Evolutionary conservation across 2,329 filamentous ascomycete genomes (phyloP), one percentile per base, ranked within the genome.

Genomic region (Cytospora paraplurivora): DNA sequence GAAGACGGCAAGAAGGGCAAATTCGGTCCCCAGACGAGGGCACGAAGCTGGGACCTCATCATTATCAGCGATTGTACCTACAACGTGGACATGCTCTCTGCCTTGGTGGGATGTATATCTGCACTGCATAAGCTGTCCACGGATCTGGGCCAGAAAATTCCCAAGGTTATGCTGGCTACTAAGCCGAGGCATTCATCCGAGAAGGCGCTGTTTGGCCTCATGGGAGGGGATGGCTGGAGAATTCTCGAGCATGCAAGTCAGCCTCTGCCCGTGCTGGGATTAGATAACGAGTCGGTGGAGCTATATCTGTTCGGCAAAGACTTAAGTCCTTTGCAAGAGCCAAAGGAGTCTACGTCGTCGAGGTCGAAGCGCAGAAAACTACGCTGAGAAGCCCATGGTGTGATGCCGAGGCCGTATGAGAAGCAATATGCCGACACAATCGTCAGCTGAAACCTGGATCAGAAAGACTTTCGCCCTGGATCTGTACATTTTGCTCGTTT

Each of bases 11-110:
- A 76, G 34, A 65, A 72, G 1, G 82, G 81, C 0, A 62, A 56
- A 0, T 82, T 86, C 65, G 81, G 81, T 0, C 68, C 74, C 0
- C 70, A 76, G 32, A 76, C 76, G 1, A 66, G 68, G n/a, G 72
- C 75, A 0, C 73, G 72, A 2, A 65, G 71, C 2, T 87, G 83
- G 83, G 80, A 86, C 64, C 72, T 86, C 6, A 69, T 85, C 54
- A 76, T 85, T 59, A 74, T 87, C 27, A 85, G 83, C 70, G 85
- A 87, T 71, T 86, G 85, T 77, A 86, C 84, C 0, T 87, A 87
- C 76, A 87, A 87, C 66, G 80, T 79, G 59, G 84, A 86, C 70
- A 81, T 79, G 66, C 73, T 87, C 33, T 79, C 82, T 1, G 77
- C 81, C 2, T 76, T 87, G 27, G 80, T 86, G 4, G 77, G 77